Evolutionary conservation across 805 yeast genomes (phyloP).

Genomic region (Jamesozyma spencerorum): DNA sequence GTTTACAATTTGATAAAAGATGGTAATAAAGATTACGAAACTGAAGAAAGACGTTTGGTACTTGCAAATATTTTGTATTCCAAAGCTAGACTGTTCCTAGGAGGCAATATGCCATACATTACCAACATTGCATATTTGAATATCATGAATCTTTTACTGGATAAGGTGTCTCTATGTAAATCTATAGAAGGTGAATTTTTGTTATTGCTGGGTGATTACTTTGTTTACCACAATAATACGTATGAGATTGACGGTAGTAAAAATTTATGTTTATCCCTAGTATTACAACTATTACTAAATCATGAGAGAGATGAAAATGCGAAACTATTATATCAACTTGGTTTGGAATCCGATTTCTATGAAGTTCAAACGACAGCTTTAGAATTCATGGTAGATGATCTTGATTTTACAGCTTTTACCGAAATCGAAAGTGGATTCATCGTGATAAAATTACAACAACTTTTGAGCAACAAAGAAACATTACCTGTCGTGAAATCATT

Average conservation of each 20-base stretch:
- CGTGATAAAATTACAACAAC: slow-evolving; percentile 12
- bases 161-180: background rate
- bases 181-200: slow-evolving; percentile 5
- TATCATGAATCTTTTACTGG: background rate
- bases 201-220: slow-evolving; percentile 29
- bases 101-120: slow-evolving; percentile 24
- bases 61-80: background rate
- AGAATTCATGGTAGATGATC: slow-evolving; percentile 19
- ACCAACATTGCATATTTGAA: slow-evolving; percentile 31
- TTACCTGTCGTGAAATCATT: slow-evolving; percentile 40
- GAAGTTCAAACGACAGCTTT: slow-evolving; percentile 41
- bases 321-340: slow-evolving; percentile 26
- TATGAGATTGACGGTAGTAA: slow-evolving; percentile 39
- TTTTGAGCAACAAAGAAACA: slow-evolving; percentile 20
- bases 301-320: slow-evolving; percentile 15
- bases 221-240: slow-evolving; percentile 25
- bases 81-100: slow-evolving; percentile 10
- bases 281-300: slow-evolving; percentile 27
- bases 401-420: background rate
- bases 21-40: slow-evolving; percentile 5
- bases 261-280: slow-evolving; percentile 36
- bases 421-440: slow-evolving; percentile 5
- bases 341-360: slow-evolving; percentile 33
- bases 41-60: slow-evolving; percentile 2
- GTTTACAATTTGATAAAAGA: slow-evolving; percentile 12